Evolutionary conservation across 1,284 basidiomycete species (phyloP), one percentile per base, ranked within the genome.

Genomic region (Fomitopsis schrenkii): DNA sequence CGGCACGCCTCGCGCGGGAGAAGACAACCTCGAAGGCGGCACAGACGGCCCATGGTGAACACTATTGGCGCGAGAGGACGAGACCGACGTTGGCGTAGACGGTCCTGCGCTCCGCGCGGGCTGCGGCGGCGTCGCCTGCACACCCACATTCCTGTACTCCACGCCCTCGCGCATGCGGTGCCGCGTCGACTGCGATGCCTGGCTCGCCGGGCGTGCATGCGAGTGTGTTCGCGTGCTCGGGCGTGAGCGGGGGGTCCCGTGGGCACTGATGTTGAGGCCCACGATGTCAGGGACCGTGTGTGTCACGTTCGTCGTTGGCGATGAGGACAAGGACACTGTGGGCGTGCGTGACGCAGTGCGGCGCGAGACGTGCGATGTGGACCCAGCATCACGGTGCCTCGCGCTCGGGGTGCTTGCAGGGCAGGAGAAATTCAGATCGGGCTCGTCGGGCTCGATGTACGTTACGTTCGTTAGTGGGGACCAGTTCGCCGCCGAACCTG

Each of bases 381-480:
- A n/a, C 55, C 14, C 33, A 30, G 38, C 35, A 30, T 30, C n/a
- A 33, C 7, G n/a, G 17, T 17, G 35, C 45, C 35, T 41, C 14
- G 48, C 19, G 22, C 19, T 33, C 9, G 48, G 15, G 53, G 30
- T 36, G 53, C 38, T 36, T 17, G 17, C 22, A 40, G 30, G 19
- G n/a, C 36, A 5, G 33, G 52, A 28, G 50, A 59, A 6, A 7
- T 55, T 17, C 9, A 19, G 10, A 12, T 19, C 45, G 45, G 45
- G 45, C 22, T 22, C 19, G 19, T 45, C 48, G 17, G 61, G 57
- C 28, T 55, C 57, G 22, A 33, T 36, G 44, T 59, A 62, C 2
- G 61, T 59, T 2, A 62, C 56, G 44, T 59, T 41, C n/a, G 57
- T 62, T 12, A 38, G 33, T 17, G 54, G 48, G 22, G 61, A 59